Base-by-base conservation (phyloP, 1,284 basidiomycete species). In the Ustilago trichophora region DNA sequence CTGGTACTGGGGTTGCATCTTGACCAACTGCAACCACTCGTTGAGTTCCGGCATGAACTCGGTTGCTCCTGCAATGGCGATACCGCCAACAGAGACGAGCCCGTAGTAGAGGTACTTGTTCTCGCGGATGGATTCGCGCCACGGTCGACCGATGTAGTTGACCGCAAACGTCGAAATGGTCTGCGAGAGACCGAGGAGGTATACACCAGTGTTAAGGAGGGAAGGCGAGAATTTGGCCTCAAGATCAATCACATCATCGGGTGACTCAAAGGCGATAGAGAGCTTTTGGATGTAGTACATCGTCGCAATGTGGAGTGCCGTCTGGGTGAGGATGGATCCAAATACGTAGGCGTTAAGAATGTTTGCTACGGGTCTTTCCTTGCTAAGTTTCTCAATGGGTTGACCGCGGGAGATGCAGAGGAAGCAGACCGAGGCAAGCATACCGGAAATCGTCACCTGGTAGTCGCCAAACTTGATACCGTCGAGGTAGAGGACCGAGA, bases 31-130 rank as follows among this genome's bases (percentile, higher is more conserved):
- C 36, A 99, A 85, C 95, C 95, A 98, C 31, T 90, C 85, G 82
- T 96, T 98, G 67, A 98, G 81, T 83, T 98, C 96, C 1, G 96
- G 95, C 78, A 97, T 85, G 72, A 98, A 89, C 82, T 99, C 93
- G 21, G 73, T 53, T 7, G 71, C 76, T 6, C 74, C 75, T 0
- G 70, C 62, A 40, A 75, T 68, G 3, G 78, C 78, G 25, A 81
- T 69, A 7, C 57, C 78, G 8, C 68, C 69, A 4, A 72, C 70
- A 13, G 50, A 43, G 3, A 79, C 58, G n/a, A 81, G 58, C 11
- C 77, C 78, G 32, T 73, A 80, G 54, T 74, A 80, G 15, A 81
- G 66, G 25, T 63, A 74, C 53, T 69, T 69, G 68, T 80, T 81
- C 18, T 76, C 76, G 4, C 52, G 55, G 35, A 81, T 75, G 16